Percentiles rank a stretch among this genome's conserved stretches.
Evolutionary conservation across 2,329 filamentous ascomycete genomes (phyloP).

Genomic region (Aspergillus sergii): DNA sequence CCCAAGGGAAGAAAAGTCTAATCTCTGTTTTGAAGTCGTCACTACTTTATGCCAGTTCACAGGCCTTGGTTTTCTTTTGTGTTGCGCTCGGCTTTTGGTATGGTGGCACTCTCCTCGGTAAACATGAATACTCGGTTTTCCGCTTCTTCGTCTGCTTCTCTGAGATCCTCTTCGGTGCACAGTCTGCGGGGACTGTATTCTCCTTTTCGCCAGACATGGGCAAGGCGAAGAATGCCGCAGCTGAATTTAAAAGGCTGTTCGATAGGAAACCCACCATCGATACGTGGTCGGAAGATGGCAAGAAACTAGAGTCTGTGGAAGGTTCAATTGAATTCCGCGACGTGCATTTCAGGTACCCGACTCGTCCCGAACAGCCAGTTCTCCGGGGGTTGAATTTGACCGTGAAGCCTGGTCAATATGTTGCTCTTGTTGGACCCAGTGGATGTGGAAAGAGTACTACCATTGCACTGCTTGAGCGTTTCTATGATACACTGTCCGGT

Average conservation of each 20-base stretch:
- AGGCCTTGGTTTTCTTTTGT: constrained; percentile 80
- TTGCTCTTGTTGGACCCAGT: constrained; percentile 86
- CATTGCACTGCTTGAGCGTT: constrained; percentile 87
- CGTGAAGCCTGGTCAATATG: constrained; percentile 50
- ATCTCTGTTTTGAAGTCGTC: constrained; percentile 76
- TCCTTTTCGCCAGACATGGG: constrained; percentile 91
- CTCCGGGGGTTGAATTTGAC: constrained; percentile 74
- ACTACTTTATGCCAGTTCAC: constrained; percentile 77
- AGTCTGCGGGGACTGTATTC: constrained; percentile 88
- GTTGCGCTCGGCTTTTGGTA: constrained; percentile 94
- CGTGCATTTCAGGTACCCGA: constrained; percentile 93
- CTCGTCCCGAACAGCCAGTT: constrained; percentile 86
- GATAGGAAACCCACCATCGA: constrained; percentile 82
- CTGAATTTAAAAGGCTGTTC: constrained; percentile 78
- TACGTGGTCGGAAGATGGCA: constrained; percentile 73
- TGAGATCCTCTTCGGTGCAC: constrained; percentile 85
- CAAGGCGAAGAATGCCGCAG: constrained; percentile 83
- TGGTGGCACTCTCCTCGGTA: constrained; percentile 74
- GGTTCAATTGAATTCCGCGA: constrained; percentile 86
- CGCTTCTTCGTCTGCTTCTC: constrained; percentile 93
- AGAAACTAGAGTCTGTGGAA: constrained; percentile 63
- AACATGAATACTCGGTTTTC: constrained; percentile 72
- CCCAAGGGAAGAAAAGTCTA: constrained; percentile 69
- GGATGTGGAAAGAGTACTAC: constrained; percentile 95
- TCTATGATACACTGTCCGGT: constrained; percentile 86